Conservation (phyloP, 208 protist species). For the Acanthamoeba sp. region DNA sequence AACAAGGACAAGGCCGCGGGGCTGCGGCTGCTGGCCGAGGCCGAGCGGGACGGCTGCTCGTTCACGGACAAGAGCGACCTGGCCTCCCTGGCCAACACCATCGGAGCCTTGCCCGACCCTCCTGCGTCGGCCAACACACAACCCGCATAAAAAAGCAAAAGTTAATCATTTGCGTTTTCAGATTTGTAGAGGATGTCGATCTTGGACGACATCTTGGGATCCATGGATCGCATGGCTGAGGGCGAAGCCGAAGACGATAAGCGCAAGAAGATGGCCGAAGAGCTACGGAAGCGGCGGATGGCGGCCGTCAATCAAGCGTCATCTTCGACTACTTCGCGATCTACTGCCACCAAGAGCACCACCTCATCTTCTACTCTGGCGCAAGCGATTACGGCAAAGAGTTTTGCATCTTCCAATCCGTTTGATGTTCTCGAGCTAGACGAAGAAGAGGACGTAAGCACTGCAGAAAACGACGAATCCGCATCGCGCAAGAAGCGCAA, state of each 20-base stretch:
- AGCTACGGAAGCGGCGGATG: background rate
- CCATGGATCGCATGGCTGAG: conserved; percentile 14
- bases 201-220: conserved; percentile 46
- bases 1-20: background rate
- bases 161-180: background rate
- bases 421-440: background rate
- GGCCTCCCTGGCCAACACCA: background rate
- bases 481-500: background rate
- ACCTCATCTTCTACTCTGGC: background rate
- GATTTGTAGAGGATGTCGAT: background rate
- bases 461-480: background rate
- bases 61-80: too few species aligned
- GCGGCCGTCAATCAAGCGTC: background rate
- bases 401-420: conserved; percentile 1
- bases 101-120: background rate
- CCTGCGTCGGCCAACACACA: background rate
- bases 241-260: conserved; percentile 5
- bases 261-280: background rate
- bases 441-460: background rate
- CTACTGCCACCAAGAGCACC: background rate
- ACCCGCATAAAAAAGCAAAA: background rate
- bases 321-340: background rate
- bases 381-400: background rate
- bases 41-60: background rate
- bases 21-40: background rate